phyloP scores from a whole-genome alignment of 1,139 yeast genomes.

The Hyphopichia khmerensis region DNA sequence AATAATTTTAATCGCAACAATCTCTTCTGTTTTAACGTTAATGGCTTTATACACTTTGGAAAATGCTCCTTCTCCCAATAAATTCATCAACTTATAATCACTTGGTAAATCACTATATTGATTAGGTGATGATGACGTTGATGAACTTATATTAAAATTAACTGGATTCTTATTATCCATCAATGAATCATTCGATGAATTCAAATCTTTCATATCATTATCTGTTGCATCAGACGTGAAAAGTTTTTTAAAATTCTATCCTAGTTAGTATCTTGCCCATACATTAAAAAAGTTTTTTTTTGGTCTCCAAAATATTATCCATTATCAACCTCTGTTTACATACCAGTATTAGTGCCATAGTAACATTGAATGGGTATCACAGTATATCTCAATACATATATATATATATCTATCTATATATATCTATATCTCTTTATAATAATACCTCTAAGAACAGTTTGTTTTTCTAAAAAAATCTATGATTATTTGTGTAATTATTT shows the following conservation, averaged over 20 bases:
- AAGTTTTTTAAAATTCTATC: constrained; percentile 11
- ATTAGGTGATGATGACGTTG: neutral
- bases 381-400: too few relatives aligned
- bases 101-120: constrained; percentile 16
- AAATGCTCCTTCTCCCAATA: constrained; percentile 85
- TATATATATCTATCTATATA: too few relatives aligned
- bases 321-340: too few relatives aligned
- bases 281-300: too few relatives aligned
- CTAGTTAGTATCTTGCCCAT: neutral
- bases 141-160: neutral
- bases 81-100: constrained; percentile 20
- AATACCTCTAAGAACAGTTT: too few relatives aligned
- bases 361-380: neutral
- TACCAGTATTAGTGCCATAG: constrained; percentile 20
- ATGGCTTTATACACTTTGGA: constrained; percentile 79
- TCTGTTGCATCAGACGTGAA: constrained; percentile 1
- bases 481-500: too few relatives aligned
- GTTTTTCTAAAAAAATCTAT: too few relatives aligned
- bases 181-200: neutral
- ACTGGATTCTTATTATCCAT: neutral
- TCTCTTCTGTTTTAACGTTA: constrained; percentile 42
- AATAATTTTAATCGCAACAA: constrained; percentile 84
- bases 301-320: too few relatives aligned
- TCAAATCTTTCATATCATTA: neutral
- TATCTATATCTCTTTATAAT: too few relatives aligned